Conservation (phyloP, 208 protist species). For the Leishmania martiniquensis region DNA sequence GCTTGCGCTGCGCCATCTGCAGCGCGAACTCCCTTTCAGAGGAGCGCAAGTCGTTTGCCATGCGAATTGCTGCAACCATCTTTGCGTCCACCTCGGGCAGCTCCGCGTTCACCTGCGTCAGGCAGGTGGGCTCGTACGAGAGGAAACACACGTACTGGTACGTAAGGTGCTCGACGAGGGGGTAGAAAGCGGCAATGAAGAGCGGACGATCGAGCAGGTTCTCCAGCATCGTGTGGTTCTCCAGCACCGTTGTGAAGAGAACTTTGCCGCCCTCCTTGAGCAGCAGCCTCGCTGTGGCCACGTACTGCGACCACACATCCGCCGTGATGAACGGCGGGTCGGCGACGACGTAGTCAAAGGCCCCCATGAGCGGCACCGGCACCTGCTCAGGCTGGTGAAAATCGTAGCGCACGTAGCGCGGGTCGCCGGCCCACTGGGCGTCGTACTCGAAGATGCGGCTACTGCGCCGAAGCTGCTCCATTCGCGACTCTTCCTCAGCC, state of each 20-base stretch:
- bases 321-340: slow-evolving; percentile 95
- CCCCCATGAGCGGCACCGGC: slow-evolving; percentile 64
- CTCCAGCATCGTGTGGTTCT: slow-evolving; percentile 91
- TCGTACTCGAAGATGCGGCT: slow-evolving; percentile 91
- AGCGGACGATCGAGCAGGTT: slow-evolving; percentile 63
- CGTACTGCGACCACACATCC: slow-evolving; percentile 89
- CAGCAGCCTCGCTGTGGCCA: slow-evolving; percentile 56
- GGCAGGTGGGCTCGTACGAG: slow-evolving; percentile 72
- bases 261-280: slow-evolving; percentile 72
- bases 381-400: slow-evolving; percentile 81
- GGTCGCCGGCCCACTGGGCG: slow-evolving; percentile 70
- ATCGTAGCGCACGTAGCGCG: slow-evolving; percentile 89
- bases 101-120: slow-evolving; percentile 33
- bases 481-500: slow-evolving; percentile 19
- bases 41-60: slow-evolving; percentile 76
- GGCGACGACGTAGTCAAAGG: slow-evolving; percentile 93
- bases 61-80: slow-evolving; percentile 49
- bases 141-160: slow-evolving; percentile 95
- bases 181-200: slow-evolving; percentile 84
- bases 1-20: slow-evolving; percentile 62
- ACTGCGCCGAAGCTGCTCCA: slow-evolving; percentile 32
- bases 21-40: slow-evolving; percentile 67
- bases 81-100: slow-evolving; percentile 25
- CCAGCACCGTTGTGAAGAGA: slow-evolving; percentile 90
- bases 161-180: slow-evolving; percentile 82